Percentiles rank a stretch among this genome's conserved stretches.
Conservation (phyloP, 306 rosid genomes). For the Sicyos baderoa region DNA sequence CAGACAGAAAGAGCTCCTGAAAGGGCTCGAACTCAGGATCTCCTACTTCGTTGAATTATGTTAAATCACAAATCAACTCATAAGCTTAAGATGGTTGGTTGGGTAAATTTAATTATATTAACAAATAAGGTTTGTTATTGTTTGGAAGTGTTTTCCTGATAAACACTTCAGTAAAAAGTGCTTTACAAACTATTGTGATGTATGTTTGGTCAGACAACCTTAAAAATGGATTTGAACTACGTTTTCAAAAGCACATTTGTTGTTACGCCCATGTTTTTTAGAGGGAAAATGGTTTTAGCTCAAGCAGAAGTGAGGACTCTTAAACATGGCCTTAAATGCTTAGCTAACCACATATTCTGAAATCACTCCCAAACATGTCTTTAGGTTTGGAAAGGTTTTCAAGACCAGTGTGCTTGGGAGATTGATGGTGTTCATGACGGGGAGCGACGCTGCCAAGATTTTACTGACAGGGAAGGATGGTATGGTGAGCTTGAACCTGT, state of each 20-base stretch:
- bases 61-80: too few species aligned
- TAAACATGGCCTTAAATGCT: neutral
- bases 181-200: neutral
- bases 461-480: constrained; percentile 71
- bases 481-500: constrained; percentile 71
- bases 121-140: neutral
- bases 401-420: constrained; percentile 70
- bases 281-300: neutral
- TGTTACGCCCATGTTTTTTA: neutral
- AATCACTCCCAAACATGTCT: neutral
- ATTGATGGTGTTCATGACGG: constrained; percentile 71
- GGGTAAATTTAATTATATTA: too few species aligned
- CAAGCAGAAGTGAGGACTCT: neutral
- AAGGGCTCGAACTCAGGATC: too few species aligned
- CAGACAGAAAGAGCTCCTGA: too few species aligned
- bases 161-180: neutral
- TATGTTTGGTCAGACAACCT: neutral
- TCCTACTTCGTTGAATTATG: too few species aligned
- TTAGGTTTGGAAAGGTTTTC: constrained; percentile 77
- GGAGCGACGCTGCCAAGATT: constrained; percentile 76
- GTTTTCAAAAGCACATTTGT: neutral
- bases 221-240: neutral
- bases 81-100: too few species aligned
- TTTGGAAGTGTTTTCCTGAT: neutral
- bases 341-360: neutral